These are phyloP conservation scores for Pseudogymnoascus sp. DNA, from an alignment of 2,329 filamentous ascomycete species.

Conservation along the genomic window DNA sequence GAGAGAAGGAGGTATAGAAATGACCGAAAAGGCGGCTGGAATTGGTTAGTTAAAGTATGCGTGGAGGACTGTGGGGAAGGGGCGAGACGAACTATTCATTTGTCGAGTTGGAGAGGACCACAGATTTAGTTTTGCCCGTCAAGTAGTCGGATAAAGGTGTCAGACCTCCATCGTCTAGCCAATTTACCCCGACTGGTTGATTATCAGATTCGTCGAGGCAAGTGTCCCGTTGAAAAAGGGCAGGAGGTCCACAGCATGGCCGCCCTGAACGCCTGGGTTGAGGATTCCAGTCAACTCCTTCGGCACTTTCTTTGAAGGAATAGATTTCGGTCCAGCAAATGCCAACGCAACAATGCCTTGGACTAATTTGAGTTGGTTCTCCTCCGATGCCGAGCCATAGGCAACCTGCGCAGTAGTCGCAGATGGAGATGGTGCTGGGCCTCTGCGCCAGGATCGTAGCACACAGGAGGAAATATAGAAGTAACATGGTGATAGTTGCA, in stretches of 20 bases:
- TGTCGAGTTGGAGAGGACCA: constrained; percentile 21
- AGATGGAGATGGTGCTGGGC: constrained; percentile 27
- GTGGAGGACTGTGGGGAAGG: background rate
- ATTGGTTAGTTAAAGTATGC: background rate
- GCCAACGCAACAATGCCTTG: constrained; percentile 27
- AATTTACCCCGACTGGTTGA: constrained; percentile 23
- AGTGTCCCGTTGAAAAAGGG: constrained; percentile 29
- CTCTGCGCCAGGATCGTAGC: constrained; percentile 16
- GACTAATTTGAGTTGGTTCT: constrained; percentile 25
- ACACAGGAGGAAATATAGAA: background rate
- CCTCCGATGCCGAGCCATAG: constrained; percentile 23
- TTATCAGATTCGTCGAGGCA: constrained; percentile 26
- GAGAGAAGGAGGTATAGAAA: constrained; percentile 27
- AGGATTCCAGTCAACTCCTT: constrained; percentile 26
- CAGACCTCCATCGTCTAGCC: constrained; percentile 28
- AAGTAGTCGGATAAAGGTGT: constrained; percentile 24
- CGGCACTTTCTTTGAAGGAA: constrained; percentile 16
- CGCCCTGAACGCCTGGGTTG: constrained; percentile 22
- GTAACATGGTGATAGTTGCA: background rate
- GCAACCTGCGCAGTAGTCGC: constrained; percentile 26
- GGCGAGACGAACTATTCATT: constrained; percentile 26
- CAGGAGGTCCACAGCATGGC: constrained; percentile 21
- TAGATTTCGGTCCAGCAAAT: constrained; percentile 22
- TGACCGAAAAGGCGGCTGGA: constrained; percentile 26
- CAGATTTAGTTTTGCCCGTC: constrained; percentile 19